Evolutionary conservation across 257 asterid genomes (phyloP).

Genomic region (Jasminum sambac): DNA sequence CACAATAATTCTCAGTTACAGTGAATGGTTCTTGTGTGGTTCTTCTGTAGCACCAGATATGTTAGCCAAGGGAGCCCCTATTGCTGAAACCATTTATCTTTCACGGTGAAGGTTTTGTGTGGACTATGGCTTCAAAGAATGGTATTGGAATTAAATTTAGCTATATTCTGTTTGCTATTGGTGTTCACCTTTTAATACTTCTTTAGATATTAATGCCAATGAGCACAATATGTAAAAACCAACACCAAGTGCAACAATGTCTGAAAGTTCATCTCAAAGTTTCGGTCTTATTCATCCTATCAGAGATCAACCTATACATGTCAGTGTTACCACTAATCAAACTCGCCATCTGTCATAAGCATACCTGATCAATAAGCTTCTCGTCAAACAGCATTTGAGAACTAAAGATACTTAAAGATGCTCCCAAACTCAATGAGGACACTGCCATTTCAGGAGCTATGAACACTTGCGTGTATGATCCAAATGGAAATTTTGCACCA

Average conservation of each 20-base stretch:
- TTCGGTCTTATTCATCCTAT: background rate
- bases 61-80: background rate
- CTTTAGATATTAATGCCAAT: background rate
- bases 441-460: conserved; percentile 87
- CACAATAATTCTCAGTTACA: background rate
- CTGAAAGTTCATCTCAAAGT: background rate
- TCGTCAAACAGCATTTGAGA: conserved; percentile 86
- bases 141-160: background rate
- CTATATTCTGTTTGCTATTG: background rate
- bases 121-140: background rate
- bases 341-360: conserved; percentile 19
- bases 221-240: background rate
- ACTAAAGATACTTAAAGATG: conserved; percentile 89
- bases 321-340: conserved; percentile 15
- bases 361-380: conserved; percentile 94
- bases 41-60: background rate
- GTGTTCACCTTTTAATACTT: background rate
- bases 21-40: background rate
- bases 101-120: background rate
- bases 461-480: conserved; percentile 88
- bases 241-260: background rate
- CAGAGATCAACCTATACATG: conserved; percentile 7
- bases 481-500: conserved; percentile 89
- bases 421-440: conserved; percentile 79
- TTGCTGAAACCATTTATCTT: background rate